These are phyloP conservation scores for Ramaria sp. DNA, from an alignment of 768 basidiomycete genomes.

Conservation along the genomic window DNA sequence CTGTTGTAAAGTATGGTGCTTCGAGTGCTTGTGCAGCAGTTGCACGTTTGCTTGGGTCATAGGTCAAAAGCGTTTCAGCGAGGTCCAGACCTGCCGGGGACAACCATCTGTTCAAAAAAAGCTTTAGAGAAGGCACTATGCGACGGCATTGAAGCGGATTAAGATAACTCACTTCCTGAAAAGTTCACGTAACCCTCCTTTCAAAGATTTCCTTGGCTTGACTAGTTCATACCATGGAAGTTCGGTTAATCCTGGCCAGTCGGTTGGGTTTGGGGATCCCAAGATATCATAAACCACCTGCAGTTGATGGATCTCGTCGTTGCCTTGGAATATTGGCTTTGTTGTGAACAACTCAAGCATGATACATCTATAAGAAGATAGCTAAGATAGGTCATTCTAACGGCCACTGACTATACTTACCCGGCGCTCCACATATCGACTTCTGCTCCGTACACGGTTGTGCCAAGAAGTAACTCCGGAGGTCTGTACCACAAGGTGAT, in stretches of 20 bases:
- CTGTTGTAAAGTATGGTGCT: conserved; percentile 73
- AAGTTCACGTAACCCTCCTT: conserved; percentile 70
- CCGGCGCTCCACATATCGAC: conserved; percentile 99
- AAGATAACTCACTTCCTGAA: conserved; percentile 64
- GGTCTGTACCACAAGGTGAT: conserved; percentile 98
- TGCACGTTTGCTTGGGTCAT: conserved; percentile 67
- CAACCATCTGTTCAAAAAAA: conserved; percentile 50
- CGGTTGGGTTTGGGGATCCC: conserved; percentile 74
- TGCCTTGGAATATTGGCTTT: conserved; percentile 95
- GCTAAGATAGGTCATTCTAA: not conserved
- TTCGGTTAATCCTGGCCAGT: conserved; percentile 74
- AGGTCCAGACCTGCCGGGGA: conserved; percentile 80
- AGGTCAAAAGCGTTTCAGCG: conserved; percentile 70
- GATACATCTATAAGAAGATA: conserved; percentile 59
- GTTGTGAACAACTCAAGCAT: conserved; percentile 96
- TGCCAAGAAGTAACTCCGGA: conserved; percentile 89
- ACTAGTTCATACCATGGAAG: conserved; percentile 99
- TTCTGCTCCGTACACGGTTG: conserved; percentile 92
- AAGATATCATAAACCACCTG: conserved; percentile 86
- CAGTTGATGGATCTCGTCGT: conserved; percentile 95
- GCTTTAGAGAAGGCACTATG: not conserved
- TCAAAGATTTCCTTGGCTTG: conserved; percentile 67
- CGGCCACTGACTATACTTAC: conserved; percentile 31
- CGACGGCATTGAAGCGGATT: not conserved
- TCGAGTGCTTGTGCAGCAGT: conserved; percentile 74